phyloP scores from a whole-genome alignment of 139 green algal species.

The Diplosphaera chodatii region DNA sequence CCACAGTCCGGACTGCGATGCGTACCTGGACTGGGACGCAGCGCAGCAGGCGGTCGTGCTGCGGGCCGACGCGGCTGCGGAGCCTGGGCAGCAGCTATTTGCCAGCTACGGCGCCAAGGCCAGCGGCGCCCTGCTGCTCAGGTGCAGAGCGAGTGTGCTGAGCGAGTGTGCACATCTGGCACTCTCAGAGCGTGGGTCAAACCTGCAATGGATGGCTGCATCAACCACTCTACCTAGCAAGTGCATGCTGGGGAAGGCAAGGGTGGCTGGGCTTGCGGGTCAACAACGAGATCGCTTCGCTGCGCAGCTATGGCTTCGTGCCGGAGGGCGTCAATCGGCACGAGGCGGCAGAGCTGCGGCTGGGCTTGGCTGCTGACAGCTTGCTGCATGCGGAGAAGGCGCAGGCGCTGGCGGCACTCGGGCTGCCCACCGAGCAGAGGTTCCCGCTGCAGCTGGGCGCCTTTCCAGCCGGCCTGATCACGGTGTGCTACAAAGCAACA shows the following conservation, averaged over 20 bases:
- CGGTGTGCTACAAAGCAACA: no score
- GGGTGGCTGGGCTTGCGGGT: no score
- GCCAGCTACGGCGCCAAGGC: constrained; percentile 50
- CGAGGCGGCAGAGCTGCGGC: constrained; percentile 35
- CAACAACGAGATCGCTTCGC: no score
- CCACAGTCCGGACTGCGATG: constrained; percentile 23
- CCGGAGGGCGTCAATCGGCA: constrained; percentile 45
- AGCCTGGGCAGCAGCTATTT: constrained; percentile 44
- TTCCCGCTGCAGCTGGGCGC: constrained; percentile 42
- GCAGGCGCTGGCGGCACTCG: constrained; percentile 13
- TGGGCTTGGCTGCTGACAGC: constrained; percentile 19
- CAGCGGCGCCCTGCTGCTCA: constrained; percentile 51
- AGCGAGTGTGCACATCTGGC: no score
- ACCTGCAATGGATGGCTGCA: no score
- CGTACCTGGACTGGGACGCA: constrained; percentile 32
- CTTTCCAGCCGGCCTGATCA: constrained; percentile 30
- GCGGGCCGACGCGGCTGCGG: constrained; percentile 37
- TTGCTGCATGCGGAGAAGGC: constrained; percentile 30
- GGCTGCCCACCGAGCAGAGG: not conserved
- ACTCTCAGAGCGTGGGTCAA: no score
- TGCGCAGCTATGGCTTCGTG: constrained; percentile 63
- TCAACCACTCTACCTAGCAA: no score
- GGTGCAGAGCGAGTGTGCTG: no score
- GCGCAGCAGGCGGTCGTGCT: constrained; percentile 36
- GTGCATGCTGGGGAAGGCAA: no score